Evolutionary conservation across 2,329 filamentous ascomycete species (phyloP).

Genomic region (Botrytis fragariae): DNA sequence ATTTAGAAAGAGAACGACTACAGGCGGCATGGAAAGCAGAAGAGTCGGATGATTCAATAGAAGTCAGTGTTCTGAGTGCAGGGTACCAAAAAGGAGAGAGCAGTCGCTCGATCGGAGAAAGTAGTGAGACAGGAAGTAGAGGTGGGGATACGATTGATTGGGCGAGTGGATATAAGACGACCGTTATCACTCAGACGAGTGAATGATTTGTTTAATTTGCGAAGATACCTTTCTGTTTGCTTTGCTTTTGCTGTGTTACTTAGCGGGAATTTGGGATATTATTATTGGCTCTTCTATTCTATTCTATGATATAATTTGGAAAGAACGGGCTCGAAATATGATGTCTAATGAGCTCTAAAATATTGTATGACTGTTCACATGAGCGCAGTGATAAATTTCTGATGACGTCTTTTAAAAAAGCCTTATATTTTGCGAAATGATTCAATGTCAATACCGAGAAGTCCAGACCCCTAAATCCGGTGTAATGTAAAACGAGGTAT

Average conservation of each 20-base stretch:
- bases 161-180: conserved; percentile 9
- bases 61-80: conserved; percentile 7
- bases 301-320: not conserved
- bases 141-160: not conserved
- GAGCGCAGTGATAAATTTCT: not conserved
- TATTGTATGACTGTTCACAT: not conserved
- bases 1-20: not conserved
- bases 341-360: not conserved
- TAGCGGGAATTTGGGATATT: not conserved
- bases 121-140: not conserved
- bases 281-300: not conserved
- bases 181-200: conserved; percentile 12
- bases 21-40: not conserved
- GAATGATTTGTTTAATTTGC: conserved; percentile 1
- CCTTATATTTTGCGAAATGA: not conserved
- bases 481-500: not conserved
- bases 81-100: not conserved
- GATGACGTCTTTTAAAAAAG: not conserved
- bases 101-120: not conserved
- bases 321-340: not conserved
- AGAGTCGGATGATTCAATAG: conserved; percentile 11
- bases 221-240: not conserved
- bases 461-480: too few relatives aligned
- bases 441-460: not conserved
- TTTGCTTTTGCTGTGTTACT: not conserved